Percentiles rank a stretch among this genome's conserved stretches.
phyloP scores from a whole-genome alignment of 345 rosid genomes.

The Eucalyptus brandiana region DNA sequence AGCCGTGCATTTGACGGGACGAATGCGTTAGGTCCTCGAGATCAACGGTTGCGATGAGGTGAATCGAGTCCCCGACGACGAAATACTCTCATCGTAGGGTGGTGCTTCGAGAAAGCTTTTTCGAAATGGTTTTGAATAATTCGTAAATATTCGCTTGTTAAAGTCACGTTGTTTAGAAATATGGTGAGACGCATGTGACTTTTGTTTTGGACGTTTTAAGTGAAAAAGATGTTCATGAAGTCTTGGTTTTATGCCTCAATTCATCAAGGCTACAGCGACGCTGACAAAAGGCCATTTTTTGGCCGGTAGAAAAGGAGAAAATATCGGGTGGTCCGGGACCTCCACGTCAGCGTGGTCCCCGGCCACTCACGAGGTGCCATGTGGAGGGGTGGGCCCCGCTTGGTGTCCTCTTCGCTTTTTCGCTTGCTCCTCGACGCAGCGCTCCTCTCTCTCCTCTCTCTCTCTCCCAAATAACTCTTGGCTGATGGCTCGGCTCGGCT shows the following conservation, averaged over 20 bases:
- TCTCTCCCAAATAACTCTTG: too few species aligned
- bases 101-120: background rate
- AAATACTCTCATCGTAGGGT: background rate
- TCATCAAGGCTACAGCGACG: background rate
- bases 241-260: background rate
- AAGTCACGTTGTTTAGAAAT: background rate
- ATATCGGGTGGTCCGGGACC: too few species aligned
- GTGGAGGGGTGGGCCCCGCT: too few species aligned
- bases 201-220: background rate
- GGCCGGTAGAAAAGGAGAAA: background rate
- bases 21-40: background rate
- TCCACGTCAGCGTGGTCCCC: too few species aligned
- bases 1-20: background rate
- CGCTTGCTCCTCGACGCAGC: too few species aligned
- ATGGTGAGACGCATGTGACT: background rate
- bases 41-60: background rate
- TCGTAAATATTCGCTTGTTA: background rate
- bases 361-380: too few species aligned
- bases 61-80: background rate
- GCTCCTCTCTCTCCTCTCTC: too few species aligned
- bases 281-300: background rate
- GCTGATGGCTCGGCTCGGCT: too few species aligned
- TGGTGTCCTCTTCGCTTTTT: too few species aligned
- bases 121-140: background rate
- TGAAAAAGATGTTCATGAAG: background rate